A percentile compares a stretch with the other conserved stretches of the same genome.
phyloP scores from a whole-genome alignment of 2,329 filamentous ascomycete species.

The Colletotrichum orchidophilum region DNA sequence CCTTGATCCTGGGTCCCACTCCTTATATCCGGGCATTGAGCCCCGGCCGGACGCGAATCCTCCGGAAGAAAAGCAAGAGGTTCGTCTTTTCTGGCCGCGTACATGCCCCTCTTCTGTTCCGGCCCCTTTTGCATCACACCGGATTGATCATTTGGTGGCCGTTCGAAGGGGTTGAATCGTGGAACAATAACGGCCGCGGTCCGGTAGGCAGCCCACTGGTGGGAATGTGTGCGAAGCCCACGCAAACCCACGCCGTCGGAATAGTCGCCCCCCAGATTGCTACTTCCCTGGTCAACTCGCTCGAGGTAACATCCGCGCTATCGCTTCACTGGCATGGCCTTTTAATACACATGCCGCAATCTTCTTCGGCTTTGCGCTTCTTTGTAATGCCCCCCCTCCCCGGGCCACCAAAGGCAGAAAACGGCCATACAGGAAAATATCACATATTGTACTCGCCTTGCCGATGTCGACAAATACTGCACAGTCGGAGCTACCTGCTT shows the following conservation, averaged over 20 bases:
- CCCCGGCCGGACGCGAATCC: background rate
- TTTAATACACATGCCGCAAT: background rate
- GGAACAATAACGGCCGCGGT: background rate
- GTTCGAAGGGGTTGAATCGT: background rate
- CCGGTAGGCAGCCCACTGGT: background rate
- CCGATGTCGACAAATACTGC: no score
- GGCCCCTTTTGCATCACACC: conserved; percentile 9
- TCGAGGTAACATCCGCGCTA: conserved; percentile 9
- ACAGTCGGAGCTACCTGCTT: no score
- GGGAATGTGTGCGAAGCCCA: background rate
- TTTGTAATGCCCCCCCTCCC: background rate
- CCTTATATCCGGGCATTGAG: conserved; percentile 20
- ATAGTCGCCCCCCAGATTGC: background rate
- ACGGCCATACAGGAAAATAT: no score
- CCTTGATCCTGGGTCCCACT: conserved; percentile 19
- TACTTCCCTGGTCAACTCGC: conserved; percentile 1
- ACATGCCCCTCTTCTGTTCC: no score
- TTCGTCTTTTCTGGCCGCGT: background rate
- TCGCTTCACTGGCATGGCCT: background rate
- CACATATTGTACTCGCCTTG: no score
- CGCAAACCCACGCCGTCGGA: background rate
- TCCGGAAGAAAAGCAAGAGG: background rate
- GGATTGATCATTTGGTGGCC: background rate
- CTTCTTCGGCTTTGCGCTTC: background rate
- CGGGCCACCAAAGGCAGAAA: background rate